Percentiles rank a stretch among this genome's conserved stretches.
Conservation (phyloP, 495 filamentous ascomycete species). For the Tuber magnatum region DNA sequence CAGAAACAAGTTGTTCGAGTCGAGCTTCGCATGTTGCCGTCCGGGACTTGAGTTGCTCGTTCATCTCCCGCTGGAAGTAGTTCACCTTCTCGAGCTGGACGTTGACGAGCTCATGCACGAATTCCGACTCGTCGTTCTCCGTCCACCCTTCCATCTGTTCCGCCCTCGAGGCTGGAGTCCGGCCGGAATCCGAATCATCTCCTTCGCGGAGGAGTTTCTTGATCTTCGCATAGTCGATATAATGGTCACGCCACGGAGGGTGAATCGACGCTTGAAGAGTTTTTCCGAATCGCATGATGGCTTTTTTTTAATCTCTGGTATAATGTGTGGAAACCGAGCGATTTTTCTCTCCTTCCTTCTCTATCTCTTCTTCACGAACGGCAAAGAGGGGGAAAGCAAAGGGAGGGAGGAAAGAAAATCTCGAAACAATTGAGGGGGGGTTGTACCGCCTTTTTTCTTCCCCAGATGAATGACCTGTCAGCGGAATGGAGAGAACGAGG, state of each 20-base stretch:
- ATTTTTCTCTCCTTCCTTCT: not conserved
- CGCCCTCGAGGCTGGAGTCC: slow-evolving; percentile 16
- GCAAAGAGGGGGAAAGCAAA: not conserved
- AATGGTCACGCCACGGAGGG: slow-evolving; percentile 81
- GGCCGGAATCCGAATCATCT: slow-evolving; percentile 45
- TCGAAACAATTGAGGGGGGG: not conserved
- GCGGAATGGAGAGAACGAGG: not conserved
- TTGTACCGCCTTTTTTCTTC: not conserved
- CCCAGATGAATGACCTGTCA: not conserved
- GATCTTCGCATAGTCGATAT: slow-evolving; percentile 90
- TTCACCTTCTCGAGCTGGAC: slow-evolving; percentile 93
- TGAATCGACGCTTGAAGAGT: slow-evolving; percentile 74
- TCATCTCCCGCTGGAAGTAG: slow-evolving; percentile 72
- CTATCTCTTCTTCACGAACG: not conserved
- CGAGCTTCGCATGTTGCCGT: slow-evolving; percentile 48
- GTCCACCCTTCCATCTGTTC: slow-evolving; percentile 64
- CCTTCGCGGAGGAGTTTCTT: slow-evolving; percentile 81
- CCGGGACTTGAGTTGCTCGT: slow-evolving; percentile 56
- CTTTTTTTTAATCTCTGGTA: not conserved
- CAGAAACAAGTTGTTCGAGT: slow-evolving; percentile 46
- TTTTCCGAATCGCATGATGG: slow-evolving; percentile 82
- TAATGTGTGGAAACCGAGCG: not conserved
- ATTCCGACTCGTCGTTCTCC: slow-evolving; percentile 85
- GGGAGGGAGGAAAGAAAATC: not conserved
- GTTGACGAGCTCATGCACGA: slow-evolving; percentile 92